Evolutionary conservation across 2,329 filamentous ascomycete genomes (phyloP).

Genomic region (Penicillium janthinellum): DNA sequence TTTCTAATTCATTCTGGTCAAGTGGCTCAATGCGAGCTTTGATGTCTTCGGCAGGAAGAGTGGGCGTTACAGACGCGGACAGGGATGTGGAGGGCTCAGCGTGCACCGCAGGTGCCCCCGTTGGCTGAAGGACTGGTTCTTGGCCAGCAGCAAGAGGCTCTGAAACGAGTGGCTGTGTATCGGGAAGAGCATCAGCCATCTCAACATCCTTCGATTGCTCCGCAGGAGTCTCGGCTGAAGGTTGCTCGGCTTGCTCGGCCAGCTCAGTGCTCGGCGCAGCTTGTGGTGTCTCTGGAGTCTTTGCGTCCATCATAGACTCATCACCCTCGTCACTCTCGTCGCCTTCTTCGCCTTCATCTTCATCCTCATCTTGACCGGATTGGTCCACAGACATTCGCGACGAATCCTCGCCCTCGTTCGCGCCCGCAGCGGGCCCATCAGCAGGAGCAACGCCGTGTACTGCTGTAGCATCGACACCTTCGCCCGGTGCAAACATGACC

Average conservation of each 20-base stretch:
- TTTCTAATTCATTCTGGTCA: not conserved
- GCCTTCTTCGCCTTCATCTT: constrained; percentile 52
- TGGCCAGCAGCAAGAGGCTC: constrained; percentile 6
- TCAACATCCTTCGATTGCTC: constrained; percentile 25
- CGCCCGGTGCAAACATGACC: constrained; percentile 56
- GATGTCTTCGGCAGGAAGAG: not conserved
- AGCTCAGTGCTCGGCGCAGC: constrained; percentile 30
- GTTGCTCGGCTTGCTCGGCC: constrained; percentile 19
- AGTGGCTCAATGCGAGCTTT: not conserved
- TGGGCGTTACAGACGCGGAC: constrained; percentile 12
- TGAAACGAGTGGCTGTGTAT: constrained; percentile 9
- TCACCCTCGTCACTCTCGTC: constrained; percentile 56
- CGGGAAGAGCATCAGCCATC: constrained; percentile 21
- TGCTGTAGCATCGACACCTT: constrained; percentile 41
- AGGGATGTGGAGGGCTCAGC: constrained; percentile 2
- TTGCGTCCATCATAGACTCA: constrained; percentile 50
- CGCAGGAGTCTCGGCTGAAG: constrained; percentile 14
- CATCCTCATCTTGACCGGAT: constrained; percentile 49
- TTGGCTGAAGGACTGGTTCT: constrained; percentile 2
- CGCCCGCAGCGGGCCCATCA: constrained; percentile 32
- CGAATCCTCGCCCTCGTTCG: constrained; percentile 52
- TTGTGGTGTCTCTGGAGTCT: constrained; percentile 45
- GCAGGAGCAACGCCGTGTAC: constrained; percentile 43
- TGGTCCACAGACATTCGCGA: constrained; percentile 45
- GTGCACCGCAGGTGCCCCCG: not conserved